Evolutionary conservation across 1,139 yeast species (phyloP), one percentile per base, ranked within the genome.

Genomic region (Debaryomyces sp.): DNA sequence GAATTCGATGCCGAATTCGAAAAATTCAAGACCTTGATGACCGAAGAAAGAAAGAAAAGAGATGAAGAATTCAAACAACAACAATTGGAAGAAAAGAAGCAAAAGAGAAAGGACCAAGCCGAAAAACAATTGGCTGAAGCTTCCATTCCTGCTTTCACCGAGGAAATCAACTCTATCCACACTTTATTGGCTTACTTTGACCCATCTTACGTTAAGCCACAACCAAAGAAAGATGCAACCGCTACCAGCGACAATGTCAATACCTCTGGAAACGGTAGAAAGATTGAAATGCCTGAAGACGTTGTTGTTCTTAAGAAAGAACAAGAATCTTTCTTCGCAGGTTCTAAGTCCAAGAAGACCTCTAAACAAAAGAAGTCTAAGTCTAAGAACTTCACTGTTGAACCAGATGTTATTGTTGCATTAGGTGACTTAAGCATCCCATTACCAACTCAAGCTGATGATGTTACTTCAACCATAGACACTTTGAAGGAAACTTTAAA

Each of bases 131-230:
- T 85, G 67, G 75, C 79, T 49, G 82, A 80, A 53, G 91, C 91
- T 48, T 87, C 92, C 30, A 76, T 78, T 60, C 97, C 98, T 40
- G 98, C 97, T 35, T 92, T 88, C 73, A 83, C 86, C 53, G 73
- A 73, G 43, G 94, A 90, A 71, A 84, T 89, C 60, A 78, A 77
- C 59, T 76, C 86, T 53, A 89, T 94, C 63, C 90, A 89, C 70
- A 75, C 78, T 54, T 77, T 90, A 63, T 78, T 91, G 67, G 63
- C 73, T 39, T 81, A 82, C 71, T 89, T 92, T 60, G 96, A 90
- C 65, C 96, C 96, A 57, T 68, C 85, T 41, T 87, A 84, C 68
- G 87, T 80, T 57, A 86, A 82, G 71, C 87, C 89, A 54, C 67
- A 63, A 54, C 72, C 70, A 46, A 66, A 67, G 54, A 54, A 55